Percentiles rank a stretch among this genome's conserved stretches.
Conservation (phyloP, 441 rosid genomes). For the California macrophylla region DNA sequence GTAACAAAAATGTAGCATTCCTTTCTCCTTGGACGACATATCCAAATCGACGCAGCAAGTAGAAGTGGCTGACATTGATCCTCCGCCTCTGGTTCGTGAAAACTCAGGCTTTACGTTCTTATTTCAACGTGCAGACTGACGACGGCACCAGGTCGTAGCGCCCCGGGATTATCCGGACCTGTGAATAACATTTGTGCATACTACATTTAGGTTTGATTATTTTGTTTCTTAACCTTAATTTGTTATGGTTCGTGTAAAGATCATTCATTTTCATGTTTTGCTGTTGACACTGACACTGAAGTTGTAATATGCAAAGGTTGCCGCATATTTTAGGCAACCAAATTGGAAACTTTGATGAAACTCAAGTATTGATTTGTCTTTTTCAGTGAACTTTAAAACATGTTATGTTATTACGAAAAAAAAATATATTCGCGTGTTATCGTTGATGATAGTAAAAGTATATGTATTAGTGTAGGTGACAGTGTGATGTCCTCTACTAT, state of each 20-base stretch:
- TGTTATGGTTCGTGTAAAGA: neutral
- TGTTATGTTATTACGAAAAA: too few relatives aligned
- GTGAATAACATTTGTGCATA: neutral
- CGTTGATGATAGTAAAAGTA: too few relatives aligned
- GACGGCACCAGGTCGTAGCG: neutral
- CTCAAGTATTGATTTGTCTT: neutral
- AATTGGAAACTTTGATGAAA: neutral
- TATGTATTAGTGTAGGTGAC: too few relatives aligned
- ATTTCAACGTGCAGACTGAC: constrained; percentile 42
- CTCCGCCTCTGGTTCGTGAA: constrained; percentile 83
- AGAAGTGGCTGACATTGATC: constrained; percentile 74
- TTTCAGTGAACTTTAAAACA: too few relatives aligned
- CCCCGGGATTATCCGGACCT: neutral
- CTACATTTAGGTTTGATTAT: neutral
- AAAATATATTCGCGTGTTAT: too few relatives aligned
- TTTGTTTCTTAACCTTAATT: neutral
- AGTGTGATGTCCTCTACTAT: too few relatives aligned
- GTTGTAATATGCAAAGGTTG: neutral
- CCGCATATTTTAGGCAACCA: neutral
- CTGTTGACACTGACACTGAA: neutral
- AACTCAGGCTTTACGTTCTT: constrained; percentile 88
- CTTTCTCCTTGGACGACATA: constrained; percentile 88
- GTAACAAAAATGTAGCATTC: constrained; percentile 65
- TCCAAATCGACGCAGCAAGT: constrained; percentile 89
- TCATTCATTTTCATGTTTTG: neutral